Conservation (phyloP, 106 monocot genomes). For the Acorus calamus region DNA sequence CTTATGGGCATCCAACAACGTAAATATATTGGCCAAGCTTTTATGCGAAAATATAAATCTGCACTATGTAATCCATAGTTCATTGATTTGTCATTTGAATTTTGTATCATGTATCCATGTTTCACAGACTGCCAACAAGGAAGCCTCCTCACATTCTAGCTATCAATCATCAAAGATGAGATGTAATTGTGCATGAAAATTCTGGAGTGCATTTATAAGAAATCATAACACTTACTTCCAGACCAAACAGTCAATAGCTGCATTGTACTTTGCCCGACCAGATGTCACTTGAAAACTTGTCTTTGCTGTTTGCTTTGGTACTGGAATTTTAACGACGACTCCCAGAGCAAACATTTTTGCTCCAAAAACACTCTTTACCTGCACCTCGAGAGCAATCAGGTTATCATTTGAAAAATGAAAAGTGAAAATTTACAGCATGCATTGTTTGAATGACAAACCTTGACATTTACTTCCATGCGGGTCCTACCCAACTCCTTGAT, state of each 20-base stretch:
- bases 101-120: too few relatives aligned
- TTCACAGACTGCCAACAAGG: too few relatives aligned
- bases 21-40: too few relatives aligned
- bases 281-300: slow-evolving; percentile 98
- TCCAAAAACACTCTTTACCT: slow-evolving; percentile 98
- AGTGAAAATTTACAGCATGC: not conserved
- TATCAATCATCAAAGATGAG: too few relatives aligned
- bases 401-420: not conserved
- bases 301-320: slow-evolving; percentile 99
- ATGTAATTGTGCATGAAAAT: too few relatives aligned
- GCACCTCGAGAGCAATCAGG: slow-evolving; percentile 1
- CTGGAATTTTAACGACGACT: slow-evolving; percentile 95
- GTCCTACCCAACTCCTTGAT: slow-evolving; percentile 96
- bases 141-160: too few relatives aligned
- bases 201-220: too few relatives aligned
- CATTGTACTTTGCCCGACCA: slow-evolving; percentile 98
- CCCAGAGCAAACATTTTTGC: slow-evolving; percentile 99
- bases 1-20: too few relatives aligned
- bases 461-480: slow-evolving; percentile 96
- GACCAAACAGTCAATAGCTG: slow-evolving; percentile 84
- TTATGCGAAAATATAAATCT: too few relatives aligned
- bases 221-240: slow-evolving; percentile 79
- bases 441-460: slow-evolving; percentile 34
- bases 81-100: too few relatives aligned
- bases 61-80: too few relatives aligned